These are phyloP conservation scores for Zanthoxylum bungeanum DNA, from an alignment of 345 rosid species.

Conservation along the genomic window DNA sequence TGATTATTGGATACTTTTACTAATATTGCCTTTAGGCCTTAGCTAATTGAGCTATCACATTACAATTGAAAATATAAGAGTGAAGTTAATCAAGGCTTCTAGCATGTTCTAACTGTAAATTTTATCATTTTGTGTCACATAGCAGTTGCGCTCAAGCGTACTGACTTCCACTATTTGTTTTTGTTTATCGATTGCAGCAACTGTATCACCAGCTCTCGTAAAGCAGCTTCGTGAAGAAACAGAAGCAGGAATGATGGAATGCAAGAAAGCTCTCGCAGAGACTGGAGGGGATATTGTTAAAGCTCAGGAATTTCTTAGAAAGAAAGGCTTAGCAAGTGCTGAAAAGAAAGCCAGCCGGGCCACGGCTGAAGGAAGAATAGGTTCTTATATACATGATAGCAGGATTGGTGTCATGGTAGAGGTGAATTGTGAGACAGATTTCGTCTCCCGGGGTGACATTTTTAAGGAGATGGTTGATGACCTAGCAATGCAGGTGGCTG, in stretches of 20 bases:
- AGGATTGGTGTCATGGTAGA: conserved; percentile 92
- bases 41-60: background rate
- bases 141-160: background rate
- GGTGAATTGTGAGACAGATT: conserved; percentile 96
- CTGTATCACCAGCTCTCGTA: conserved; percentile 79
- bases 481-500: conserved; percentile 96
- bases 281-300: conserved; percentile 76
- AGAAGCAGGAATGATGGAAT: conserved; percentile 99
- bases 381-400: conserved; percentile 91
- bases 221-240: conserved; percentile 98
- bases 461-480: conserved; percentile 93
- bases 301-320: conserved; percentile 91
- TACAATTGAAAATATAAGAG: background rate
- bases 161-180: background rate
- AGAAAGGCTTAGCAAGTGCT: conserved; percentile 92
- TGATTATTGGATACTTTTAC: background rate
- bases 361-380: conserved; percentile 95
- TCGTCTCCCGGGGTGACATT: conserved; percentile 91
- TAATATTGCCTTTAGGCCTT: background rate
- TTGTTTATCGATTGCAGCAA: conserved; percentile 31
- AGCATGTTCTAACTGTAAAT: background rate
- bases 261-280: conserved; percentile 86
- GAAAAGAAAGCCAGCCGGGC: conserved; percentile 88
- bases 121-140: background rate
- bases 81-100: background rate